These are phyloP conservation scores for Metschnikowia cubensis DNA, from an alignment of 805 yeast genomes.

Conservation along the genomic window DNA sequence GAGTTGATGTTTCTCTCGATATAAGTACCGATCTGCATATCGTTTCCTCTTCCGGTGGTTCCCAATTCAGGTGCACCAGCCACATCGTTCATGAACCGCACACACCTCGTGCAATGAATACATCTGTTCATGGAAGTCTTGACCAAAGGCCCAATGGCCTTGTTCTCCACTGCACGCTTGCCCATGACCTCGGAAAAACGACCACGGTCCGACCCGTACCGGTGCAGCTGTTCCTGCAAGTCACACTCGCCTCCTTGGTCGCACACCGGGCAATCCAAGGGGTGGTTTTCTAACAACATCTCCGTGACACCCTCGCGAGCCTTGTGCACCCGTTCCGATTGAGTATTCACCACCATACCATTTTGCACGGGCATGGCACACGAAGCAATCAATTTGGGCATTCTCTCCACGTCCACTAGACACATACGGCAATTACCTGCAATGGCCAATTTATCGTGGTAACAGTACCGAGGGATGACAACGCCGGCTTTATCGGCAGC, in stretches of 20 bases:
- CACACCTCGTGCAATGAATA: constrained; percentile 89
- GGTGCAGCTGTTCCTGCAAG: constrained; percentile 78
- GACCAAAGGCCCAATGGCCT: constrained; percentile 84
- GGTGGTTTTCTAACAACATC: constrained; percentile 83
- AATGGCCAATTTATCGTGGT: constrained; percentile 84
- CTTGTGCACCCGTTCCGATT: constrained; percentile 70
- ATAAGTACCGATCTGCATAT: constrained; percentile 87
- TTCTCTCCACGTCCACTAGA: constrained; percentile 81
- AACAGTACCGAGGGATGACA: constrained; percentile 82
- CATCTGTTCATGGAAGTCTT: constrained; percentile 91
- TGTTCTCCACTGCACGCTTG: constrained; percentile 86
- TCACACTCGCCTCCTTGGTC: constrained; percentile 96
- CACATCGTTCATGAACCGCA: constrained; percentile 82
- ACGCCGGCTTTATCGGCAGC: constrained; percentile 92
- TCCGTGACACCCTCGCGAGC: constrained; percentile 91
- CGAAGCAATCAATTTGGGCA: constrained; percentile 86
- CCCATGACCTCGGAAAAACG: constrained; percentile 78
- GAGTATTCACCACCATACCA: constrained; percentile 84
- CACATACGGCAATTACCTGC: constrained; percentile 96
- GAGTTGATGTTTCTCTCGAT: constrained; percentile 79
- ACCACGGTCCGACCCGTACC: constrained; percentile 85
- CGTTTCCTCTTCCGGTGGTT: constrained; percentile 86
- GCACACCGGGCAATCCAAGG: constrained; percentile 88
- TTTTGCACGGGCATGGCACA: constrained; percentile 90
- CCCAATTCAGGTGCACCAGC: constrained; percentile 94